Conservation (phyloP, 495 filamentous ascomycete species). For the Aspergillus carlsbadensis region DNA sequence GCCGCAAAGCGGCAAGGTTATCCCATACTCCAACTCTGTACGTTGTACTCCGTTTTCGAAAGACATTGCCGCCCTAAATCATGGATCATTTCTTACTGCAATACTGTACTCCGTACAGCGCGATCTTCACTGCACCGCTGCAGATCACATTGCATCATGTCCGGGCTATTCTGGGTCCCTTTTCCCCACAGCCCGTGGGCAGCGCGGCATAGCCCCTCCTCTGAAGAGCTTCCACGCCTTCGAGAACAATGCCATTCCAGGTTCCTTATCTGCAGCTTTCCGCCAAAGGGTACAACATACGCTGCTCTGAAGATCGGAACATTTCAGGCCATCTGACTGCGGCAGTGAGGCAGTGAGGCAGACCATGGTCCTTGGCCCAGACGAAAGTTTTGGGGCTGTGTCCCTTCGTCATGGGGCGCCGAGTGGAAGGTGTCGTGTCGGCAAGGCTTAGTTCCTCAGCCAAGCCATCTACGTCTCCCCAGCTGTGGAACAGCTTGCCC, state of each 20-base stretch:
- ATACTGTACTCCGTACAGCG: neutral
- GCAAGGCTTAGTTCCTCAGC: neutral
- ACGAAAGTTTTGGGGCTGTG: constrained; percentile 8
- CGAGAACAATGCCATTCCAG: constrained; percentile 1
- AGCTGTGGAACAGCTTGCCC: neutral
- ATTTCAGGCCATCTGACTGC: neutral
- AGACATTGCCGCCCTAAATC: neutral
- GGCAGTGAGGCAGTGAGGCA: neutral
- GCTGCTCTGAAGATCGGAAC: neutral
- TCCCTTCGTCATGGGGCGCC: neutral
- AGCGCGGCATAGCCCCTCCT: neutral
- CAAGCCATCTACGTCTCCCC: neutral
- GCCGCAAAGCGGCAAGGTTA: too few relatives aligned
- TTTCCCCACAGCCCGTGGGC: neutral
- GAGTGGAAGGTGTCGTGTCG: neutral
- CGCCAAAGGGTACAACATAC: too few relatives aligned
- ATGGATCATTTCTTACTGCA: too few relatives aligned
- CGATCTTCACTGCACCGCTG: neutral
- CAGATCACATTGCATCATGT: constrained; percentile 1
- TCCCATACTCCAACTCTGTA: too few relatives aligned
- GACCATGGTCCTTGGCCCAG: neutral
- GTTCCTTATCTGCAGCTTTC: too few relatives aligned
- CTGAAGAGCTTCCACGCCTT: constrained; percentile 7
- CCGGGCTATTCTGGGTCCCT: neutral
- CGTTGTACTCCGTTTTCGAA: too few relatives aligned